phyloP scores from a whole-genome alignment of 768 basidiomycete genomes.

The Agaricus subrufescens region DNA sequence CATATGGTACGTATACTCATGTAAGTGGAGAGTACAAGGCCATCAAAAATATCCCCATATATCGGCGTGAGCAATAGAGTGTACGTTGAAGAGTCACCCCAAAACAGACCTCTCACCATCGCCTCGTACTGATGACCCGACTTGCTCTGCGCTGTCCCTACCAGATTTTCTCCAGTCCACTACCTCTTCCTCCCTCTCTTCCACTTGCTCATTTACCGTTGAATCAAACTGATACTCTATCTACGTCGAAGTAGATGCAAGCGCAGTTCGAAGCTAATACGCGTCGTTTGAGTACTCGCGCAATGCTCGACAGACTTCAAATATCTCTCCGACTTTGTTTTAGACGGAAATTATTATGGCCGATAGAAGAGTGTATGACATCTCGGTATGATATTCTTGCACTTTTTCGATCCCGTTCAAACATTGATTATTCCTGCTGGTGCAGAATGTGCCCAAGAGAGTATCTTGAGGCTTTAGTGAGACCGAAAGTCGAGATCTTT shows the following conservation, averaged over 20 bases:
- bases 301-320: background rate
- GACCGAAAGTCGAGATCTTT: constrained; percentile 15
- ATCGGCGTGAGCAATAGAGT: too few species aligned
- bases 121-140: too few species aligned
- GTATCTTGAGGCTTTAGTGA: constrained; percentile 13
- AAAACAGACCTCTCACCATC: too few species aligned
- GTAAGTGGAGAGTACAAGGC: too few species aligned
- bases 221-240: background rate
- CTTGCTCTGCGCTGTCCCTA: background rate
- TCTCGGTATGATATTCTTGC: background rate
- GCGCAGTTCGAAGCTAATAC: background rate
- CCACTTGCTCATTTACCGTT: background rate
- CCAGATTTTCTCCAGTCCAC: background rate
- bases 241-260: background rate
- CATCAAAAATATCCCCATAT: too few species aligned
- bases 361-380: background rate
- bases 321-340: constrained; percentile 9
- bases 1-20: too few species aligned
- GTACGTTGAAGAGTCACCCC: too few species aligned
- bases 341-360: constrained; percentile 16
- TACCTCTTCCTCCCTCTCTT: background rate
- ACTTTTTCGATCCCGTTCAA: background rate
- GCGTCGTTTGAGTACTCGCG: background rate
- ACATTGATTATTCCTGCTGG: background rate
- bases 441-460: constrained; percentile 10